phyloP scores from a whole-genome alignment of 73 alveolate species.

The Tetrahymena elliotti region DNA sequence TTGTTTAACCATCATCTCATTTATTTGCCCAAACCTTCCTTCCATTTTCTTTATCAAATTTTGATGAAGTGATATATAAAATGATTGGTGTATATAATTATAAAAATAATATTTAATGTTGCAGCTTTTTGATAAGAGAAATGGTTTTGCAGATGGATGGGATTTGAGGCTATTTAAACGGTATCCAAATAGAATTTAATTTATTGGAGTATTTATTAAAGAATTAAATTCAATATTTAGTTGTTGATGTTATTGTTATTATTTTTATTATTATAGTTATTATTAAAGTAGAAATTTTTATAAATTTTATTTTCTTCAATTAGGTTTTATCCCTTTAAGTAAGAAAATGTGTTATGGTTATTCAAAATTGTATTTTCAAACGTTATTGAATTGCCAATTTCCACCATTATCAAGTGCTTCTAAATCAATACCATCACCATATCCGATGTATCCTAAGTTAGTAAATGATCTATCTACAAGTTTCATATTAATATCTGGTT shows the following conservation, averaged over 20 bases:
- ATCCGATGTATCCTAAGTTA: neutral
- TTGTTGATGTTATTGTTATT: neutral
- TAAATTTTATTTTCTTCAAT: neutral
- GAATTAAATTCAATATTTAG: neutral
- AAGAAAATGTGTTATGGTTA: neutral
- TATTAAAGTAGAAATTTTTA: neutral
- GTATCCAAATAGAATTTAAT: neutral
- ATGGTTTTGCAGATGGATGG: neutral
- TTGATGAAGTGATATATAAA: neutral
- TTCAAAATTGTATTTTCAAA: neutral
- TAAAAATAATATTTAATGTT: no score
- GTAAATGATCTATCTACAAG: neutral
- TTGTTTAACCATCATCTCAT: neutral
- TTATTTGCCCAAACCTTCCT: neutral
- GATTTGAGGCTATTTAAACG: neutral
- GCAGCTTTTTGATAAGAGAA: neutral
- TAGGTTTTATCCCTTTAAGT: neutral
- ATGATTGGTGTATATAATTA: neutral
- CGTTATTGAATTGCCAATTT: neutral
- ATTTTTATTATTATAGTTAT: no score
- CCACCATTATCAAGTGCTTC: slow-evolving; percentile 2
- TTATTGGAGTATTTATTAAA: neutral
- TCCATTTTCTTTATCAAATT: neutral
- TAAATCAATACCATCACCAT: neutral
- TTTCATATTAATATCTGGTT: neutral